Evolutionary conservation across 108 stramenopile genomes (phyloP).

Genomic region (Pseudonitzschia delicatissima): DNA sequence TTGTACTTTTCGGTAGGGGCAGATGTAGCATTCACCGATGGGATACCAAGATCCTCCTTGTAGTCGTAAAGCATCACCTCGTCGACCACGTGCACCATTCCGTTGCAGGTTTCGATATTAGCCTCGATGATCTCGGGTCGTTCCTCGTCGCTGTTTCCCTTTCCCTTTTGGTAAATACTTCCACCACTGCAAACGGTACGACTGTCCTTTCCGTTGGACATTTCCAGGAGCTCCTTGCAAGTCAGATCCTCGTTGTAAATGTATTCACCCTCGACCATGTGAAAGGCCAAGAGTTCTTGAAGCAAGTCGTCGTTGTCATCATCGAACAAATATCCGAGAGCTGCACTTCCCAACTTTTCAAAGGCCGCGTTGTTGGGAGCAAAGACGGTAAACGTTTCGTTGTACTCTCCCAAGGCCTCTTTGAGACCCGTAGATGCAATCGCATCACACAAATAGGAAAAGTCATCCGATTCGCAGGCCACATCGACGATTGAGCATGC

Average conservation of each 20-base stretch:
- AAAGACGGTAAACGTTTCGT: conserved; percentile 25
- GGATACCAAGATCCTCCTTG: not conserved
- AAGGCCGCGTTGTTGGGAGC: conserved; percentile 62
- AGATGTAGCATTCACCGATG: not conserved
- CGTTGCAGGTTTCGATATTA: conserved; percentile 8
- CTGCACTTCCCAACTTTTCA: conserved; percentile 2
- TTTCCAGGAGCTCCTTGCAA: conserved; percentile 27
- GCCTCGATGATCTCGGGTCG: conserved; percentile 7
- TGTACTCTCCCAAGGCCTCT: not conserved
- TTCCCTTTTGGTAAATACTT: conserved; percentile 17
- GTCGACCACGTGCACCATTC: conserved; percentile 7
- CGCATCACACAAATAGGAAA: conserved; percentile 1
- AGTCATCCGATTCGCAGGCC: not conserved
- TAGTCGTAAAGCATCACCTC: conserved; percentile 10
- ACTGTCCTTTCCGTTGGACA: conserved; percentile 33
- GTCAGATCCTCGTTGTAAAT: conserved; percentile 3
- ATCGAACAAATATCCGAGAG: conserved; percentile 7
- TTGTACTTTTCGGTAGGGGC: not conserved
- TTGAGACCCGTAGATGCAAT: not conserved
- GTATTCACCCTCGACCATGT: conserved; percentile 9
- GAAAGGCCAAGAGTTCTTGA: conserved; percentile 22
- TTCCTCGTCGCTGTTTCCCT: conserved; percentile 8
- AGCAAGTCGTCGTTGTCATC: conserved; percentile 12
- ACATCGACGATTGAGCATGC: conserved; percentile 2
- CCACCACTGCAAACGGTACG: conserved; percentile 20